Base-by-base conservation (phyloP, 306 rosid species). In the Oemleria cerasiformis region DNA sequence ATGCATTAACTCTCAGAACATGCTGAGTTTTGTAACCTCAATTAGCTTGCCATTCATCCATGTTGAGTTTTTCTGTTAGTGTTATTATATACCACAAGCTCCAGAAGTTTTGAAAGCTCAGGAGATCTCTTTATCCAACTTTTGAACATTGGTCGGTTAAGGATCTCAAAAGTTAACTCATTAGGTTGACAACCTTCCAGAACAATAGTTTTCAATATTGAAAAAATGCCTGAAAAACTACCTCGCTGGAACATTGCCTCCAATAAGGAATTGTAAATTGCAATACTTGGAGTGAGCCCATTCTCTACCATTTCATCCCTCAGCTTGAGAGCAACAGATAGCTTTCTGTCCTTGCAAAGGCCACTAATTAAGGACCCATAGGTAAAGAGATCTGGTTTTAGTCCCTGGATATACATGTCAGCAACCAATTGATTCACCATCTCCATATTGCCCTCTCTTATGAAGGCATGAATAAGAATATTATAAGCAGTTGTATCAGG, bases 391-490 rank as follows among this genome's bases (percentile, higher is more conserved):
- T 83, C 73, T n/a, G 76, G 80, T 30, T 62, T 67, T 72, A 83
- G 72, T 19, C 77, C 50, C 61, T 77, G 75, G 66, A 34, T 40
- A 62, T 77, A 80, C 78, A 80, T 80, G 47, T 72, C 78, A 72
- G 51, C 75, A 9, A 77, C 48, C 34, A 80, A 69, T 25, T 47
- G 71, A 60, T 66, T 54, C 10, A 67, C 68, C 73, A 66, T 30
- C 40, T 34, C 17, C 13, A 13, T 30, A 25, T 76, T 74, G 12
- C 48, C 41, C 71, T 73, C 66, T 59, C 71, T 77, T 49, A 70
- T n/a, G 15, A 53, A 78, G 79, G 83, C 73, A 44, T 13, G 63
- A 58, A 84, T 60, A 68, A 84, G 88, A 84, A 77, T 75, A 49
- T 74, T 80, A 56, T 74, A 77, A 42, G 81, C 67, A 63, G 20